Evolutionary conservation across 257 asterid species (phyloP).

Genomic region (Anisodus acutangulus): DNA sequence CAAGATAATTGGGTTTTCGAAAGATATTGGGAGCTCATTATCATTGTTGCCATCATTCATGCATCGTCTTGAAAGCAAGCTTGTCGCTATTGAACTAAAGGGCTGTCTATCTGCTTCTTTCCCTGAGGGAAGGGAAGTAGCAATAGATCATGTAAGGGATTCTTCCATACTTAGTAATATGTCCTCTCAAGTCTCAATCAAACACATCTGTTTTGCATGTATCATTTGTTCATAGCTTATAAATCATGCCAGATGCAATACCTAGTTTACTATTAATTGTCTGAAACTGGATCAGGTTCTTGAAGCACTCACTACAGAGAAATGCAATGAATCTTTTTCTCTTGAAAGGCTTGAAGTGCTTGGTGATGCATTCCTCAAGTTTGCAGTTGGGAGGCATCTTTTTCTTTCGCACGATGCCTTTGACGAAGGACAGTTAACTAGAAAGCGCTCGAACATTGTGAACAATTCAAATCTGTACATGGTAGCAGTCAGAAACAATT

Average conservation of each 20-base stretch:
- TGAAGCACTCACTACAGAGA: constrained; percentile 98
- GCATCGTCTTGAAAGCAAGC: constrained; percentile 88
- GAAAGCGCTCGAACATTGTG: constrained; percentile 82
- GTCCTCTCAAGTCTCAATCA: background rate
- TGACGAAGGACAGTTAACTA: constrained; percentile 95
- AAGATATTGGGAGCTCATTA: constrained; percentile 92
- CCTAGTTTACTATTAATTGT: constrained; percentile 36
- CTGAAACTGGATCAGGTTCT: constrained; percentile 72
- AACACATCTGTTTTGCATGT: constrained; percentile 20
- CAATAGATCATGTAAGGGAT: constrained; percentile 65
- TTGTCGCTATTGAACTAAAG: constrained; percentile 87
- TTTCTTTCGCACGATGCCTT: constrained; percentile 70
- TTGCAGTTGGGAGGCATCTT: constrained; percentile 87
- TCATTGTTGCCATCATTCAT: constrained; percentile 90
- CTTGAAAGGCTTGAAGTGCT: constrained; percentile 98
- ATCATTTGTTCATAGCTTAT: constrained; percentile 16
- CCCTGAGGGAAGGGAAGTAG: constrained; percentile 79
- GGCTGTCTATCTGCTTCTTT: constrained; percentile 68
- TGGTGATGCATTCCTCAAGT: constrained; percentile 98
- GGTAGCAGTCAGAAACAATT: constrained; percentile 64
- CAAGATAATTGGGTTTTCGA: constrained; percentile 93
- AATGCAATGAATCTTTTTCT: constrained; percentile 78
- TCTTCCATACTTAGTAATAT: constrained; percentile 26
- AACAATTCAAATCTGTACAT: constrained; percentile 72
- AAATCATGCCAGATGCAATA: constrained; percentile 28